Evolutionary conservation across 2,329 filamentous ascomycete species (phyloP), one percentile per base, ranked within the genome.

Genomic region (Gremmenia infestans): DNA sequence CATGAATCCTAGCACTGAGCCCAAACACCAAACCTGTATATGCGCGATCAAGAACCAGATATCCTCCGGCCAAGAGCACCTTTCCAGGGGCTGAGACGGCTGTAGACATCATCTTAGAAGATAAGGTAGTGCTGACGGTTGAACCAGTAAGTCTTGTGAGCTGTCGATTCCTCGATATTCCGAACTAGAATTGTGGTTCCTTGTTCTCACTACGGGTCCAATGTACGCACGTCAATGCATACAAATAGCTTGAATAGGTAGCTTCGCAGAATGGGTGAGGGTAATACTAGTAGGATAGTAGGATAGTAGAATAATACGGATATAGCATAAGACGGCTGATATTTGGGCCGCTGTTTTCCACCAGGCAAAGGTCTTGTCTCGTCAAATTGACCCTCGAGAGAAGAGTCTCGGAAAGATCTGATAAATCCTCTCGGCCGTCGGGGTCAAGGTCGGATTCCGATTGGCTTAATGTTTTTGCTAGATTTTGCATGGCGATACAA

Each of bases 11-110:
- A 46, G 86, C 83, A 67, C 81, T 81, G 55, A 89, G 80, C 32
- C 85, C 85, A 67, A 87, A 81, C 59, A 90, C 81, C 53, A 90
- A 74, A 28, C 87, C 93, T 3, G 88, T 94, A 73, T 97, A 91
- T 59, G 81, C 78, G 59, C 89, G 85, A 75, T 97, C 93, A 47
- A 99, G 85, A 22, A 97, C 93, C 47, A 97, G 85, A 73, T 97
- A 99, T 59, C 94, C 94, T 61, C 94, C 94, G 4, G 93, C 91
- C 53, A 97, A 82, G 62, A 99, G 82, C 58, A 99, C 94, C 77
- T 99, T 99, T 65, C 94, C 94, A 17, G 94, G 94, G 22, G 94
- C 93, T 60, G 94, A 97, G 63, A 96, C 83, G 68, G 65, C 68
- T 1, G 67, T 69, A 5, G 60, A 43, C 57, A 32, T 11, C 7